These are phyloP conservation scores for Coccomyxa sp. DNA, from an alignment of 139 green algal species.

Conservation along the genomic window DNA sequence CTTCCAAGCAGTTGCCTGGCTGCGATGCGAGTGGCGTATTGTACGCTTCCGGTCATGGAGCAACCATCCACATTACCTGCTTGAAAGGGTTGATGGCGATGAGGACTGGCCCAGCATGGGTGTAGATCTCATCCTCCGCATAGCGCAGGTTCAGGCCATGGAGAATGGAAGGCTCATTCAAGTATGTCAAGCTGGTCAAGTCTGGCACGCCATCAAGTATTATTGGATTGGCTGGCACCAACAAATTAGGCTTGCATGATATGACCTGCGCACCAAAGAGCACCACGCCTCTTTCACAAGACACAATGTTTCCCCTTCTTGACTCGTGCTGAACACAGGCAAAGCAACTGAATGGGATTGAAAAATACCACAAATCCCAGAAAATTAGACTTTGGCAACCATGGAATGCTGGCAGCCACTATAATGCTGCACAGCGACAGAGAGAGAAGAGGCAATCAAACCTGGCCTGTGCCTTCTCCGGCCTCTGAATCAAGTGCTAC, in stretches of 20 bases:
- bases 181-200: constrained; percentile 75
- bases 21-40: no score
- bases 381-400: no score
- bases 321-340: no score
- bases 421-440: no score
- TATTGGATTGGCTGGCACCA: constrained; percentile 34
- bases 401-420: no score
- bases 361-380: no score
- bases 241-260: neutral
- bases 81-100: constrained; percentile 89
- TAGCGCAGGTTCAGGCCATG: constrained; percentile 65
- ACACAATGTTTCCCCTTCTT: neutral
- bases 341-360: no score
- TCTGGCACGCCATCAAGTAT: constrained; percentile 56
- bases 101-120: constrained; percentile 72
- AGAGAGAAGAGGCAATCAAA: no score
- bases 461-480: constrained; percentile 5
- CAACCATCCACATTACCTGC: neutral
- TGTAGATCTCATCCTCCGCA: constrained; percentile 71
- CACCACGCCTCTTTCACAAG: neutral
- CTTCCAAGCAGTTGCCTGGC: no score
- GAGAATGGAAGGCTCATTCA: constrained; percentile 88
- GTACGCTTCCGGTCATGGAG: no score
- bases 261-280: constrained; percentile 10
- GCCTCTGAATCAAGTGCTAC: constrained; percentile 11